Evolutionary conservation across 1,284 basidiomycete genomes (phyloP).

Genomic region (Tylopilus sp.): DNA sequence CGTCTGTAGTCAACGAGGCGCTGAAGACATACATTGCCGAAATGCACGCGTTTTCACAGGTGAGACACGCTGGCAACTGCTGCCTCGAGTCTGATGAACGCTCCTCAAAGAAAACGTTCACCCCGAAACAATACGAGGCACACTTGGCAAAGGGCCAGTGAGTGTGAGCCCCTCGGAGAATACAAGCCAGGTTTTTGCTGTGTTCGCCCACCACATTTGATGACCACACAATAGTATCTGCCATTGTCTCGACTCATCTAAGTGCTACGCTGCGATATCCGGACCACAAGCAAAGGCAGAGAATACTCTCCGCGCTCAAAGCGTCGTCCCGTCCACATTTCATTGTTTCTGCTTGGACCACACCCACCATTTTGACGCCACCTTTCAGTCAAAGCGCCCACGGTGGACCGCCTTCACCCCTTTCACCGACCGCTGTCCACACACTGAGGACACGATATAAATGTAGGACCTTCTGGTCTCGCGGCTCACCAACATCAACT

Average conservation of each 20-base stretch:
- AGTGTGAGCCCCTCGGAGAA: no score
- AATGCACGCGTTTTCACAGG: constrained; percentile 85
- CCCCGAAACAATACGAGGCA: constrained; percentile 64
- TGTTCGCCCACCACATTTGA: not conserved
- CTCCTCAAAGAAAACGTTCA: constrained; percentile 62
- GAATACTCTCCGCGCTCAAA: not conserved
- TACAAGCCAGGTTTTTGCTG: not conserved
- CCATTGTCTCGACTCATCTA: constrained; percentile 7
- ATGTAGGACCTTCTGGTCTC: not conserved
- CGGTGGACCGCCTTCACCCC: not conserved
- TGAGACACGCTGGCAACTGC: constrained; percentile 27
- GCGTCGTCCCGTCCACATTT: not conserved
- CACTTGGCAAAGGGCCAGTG: constrained; percentile 42
- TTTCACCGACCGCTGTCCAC: not conserved
- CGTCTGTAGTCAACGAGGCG: constrained; percentile 18
- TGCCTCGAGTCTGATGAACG: constrained; percentile 1
- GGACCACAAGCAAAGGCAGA: constrained; percentile 1
- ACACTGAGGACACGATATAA: constrained; percentile 13
- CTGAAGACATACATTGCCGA: constrained; percentile 69
- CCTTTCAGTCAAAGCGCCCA: constrained; percentile 10
- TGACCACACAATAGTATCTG: constrained; percentile 3
- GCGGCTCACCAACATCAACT: not conserved
- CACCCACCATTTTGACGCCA: not conserved
- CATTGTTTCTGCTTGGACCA: constrained; percentile 13
- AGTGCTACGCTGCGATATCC: not conserved